Percentiles rank a stretch among this genome's conserved stretches.
These are phyloP conservation scores for Nymphaea colorata DNA, from an alignment of 164 flowering plant genomes.

Conservation along the genomic window DNA sequence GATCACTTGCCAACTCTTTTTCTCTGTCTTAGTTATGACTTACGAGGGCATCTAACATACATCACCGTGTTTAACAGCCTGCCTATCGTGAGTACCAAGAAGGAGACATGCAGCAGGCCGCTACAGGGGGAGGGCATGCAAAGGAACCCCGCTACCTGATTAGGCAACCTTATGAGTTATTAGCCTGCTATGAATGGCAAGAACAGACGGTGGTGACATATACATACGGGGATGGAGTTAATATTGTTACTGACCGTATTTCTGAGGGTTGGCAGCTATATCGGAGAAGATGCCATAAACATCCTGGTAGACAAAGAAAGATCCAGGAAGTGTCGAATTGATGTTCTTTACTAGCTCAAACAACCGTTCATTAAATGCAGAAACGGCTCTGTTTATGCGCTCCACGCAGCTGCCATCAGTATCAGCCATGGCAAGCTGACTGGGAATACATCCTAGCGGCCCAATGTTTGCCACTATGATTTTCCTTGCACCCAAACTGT, in stretches of 20 bases:
- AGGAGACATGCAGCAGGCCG: too few species aligned
- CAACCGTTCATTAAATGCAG: constrained; percentile 16
- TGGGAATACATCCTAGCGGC: constrained; percentile 26
- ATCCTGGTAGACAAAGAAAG: constrained; percentile 20
- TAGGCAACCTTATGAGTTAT: too few species aligned
- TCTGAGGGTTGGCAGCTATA: constrained; percentile 16
- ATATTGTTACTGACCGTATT: constrained; percentile 15
- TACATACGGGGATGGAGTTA: not conserved
- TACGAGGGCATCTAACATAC: not conserved
- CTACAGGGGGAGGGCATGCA: too few species aligned
- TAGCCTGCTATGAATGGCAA: not conserved
- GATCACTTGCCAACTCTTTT: too few species aligned
- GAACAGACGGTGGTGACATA: too few species aligned
- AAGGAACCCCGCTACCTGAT: too few species aligned
- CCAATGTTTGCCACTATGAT: constrained; percentile 20
- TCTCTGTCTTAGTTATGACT: too few species aligned
- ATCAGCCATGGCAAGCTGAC: constrained; percentile 13
- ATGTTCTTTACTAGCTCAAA: constrained; percentile 8
- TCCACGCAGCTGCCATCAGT: constrained; percentile 12
- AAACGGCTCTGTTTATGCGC: constrained; percentile 14
- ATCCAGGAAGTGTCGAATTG: constrained; percentile 15
- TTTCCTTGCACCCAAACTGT: constrained; percentile 20
- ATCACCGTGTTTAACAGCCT: not conserved
- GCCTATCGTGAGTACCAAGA: too few species aligned
- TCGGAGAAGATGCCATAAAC: constrained; percentile 15